These are phyloP conservation scores for Aschersonia sp. DNA, from an alignment of 2,329 filamentous ascomycete species.

Conservation along the genomic window DNA sequence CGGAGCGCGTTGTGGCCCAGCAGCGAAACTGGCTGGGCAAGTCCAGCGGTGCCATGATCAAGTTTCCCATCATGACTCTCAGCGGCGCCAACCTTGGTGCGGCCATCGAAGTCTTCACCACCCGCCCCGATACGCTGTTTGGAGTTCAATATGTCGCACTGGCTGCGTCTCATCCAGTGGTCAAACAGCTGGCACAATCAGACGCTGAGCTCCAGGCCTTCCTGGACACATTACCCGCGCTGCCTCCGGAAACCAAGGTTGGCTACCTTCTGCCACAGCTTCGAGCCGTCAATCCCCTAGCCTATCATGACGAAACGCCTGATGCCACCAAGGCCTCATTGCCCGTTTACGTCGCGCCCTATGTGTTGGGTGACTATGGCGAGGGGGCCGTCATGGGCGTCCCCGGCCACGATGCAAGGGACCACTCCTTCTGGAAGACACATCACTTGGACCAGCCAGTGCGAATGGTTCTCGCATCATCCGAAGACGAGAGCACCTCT, in stretches of 20 bases:
- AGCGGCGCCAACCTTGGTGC: conserved; percentile 24
- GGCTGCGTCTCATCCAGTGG: conserved; percentile 57
- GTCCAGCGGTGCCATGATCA: conserved; percentile 57
- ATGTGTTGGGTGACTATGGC: conserved; percentile 74
- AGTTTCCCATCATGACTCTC: conserved; percentile 45
- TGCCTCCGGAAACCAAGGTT: conserved; percentile 41
- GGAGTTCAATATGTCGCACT: conserved; percentile 77
- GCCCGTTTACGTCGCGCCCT: conserved; percentile 70
- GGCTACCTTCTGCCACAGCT: conserved; percentile 54
- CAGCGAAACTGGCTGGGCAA: conserved; percentile 82
- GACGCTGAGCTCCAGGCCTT: conserved; percentile 53
- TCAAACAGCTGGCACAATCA: conserved; percentile 40
- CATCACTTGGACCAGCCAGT: conserved; percentile 49
- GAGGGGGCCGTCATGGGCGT: conserved; percentile 88
- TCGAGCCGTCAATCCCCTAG: conserved; percentile 51
- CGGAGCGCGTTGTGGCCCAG: conserved; percentile 68
- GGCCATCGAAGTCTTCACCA: conserved; percentile 64
- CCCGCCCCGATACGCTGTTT: conserved; percentile 72
- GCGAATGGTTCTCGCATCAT: conserved; percentile 43
- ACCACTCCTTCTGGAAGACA: conserved; percentile 66
- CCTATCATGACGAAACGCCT: conserved; percentile 34
- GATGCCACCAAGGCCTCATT: conserved; percentile 40
- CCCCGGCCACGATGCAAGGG: conserved; percentile 67
- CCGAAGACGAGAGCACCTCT: conserved; percentile 31
- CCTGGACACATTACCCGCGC: conserved; percentile 43